Percentiles rank a stretch among this genome's conserved stretches.
Evolutionary conservation across 176 grass and related monocot genomes (phyloP).

Genomic region (Triticum timopheevii): DNA sequence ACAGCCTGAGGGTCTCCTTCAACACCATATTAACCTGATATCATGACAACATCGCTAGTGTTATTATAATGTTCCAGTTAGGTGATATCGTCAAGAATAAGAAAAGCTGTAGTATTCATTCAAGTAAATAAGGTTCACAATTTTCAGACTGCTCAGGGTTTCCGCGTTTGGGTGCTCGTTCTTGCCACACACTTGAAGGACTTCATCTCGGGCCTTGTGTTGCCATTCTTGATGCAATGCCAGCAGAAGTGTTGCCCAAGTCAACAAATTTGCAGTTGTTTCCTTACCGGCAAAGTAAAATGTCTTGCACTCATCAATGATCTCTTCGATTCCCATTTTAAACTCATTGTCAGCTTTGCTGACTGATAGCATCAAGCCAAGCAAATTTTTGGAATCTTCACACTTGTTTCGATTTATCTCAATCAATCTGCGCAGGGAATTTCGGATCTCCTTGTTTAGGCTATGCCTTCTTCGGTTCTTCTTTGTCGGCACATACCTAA

Average conservation of each 20-base stretch:
- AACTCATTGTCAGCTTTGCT: slow-evolving; percentile 45
- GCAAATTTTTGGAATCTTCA: slow-evolving; percentile 67
- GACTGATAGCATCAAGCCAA: slow-evolving; percentile 72
- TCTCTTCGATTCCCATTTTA: slow-evolving; percentile 79
- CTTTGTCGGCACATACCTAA: slow-evolving; percentile 79
- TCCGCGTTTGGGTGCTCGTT: slow-evolving; percentile 35
- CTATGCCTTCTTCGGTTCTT: slow-evolving; percentile 57
- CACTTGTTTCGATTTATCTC: slow-evolving; percentile 57
- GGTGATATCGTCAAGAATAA: background rate
- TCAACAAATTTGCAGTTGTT: slow-evolving; percentile 75
- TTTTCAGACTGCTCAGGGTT: slow-evolving; percentile 61
- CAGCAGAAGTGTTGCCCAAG: slow-evolving; percentile 76
- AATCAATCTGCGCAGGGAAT: slow-evolving; percentile 55
- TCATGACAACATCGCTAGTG: background rate
- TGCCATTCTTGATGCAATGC: slow-evolving; percentile 80
- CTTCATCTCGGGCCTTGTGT: slow-evolving; percentile 57
- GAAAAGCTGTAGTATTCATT: background rate
- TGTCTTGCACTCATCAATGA: slow-evolving; percentile 84
- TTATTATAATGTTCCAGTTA: background rate
- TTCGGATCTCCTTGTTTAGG: slow-evolving; percentile 57
- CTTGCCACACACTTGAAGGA: slow-evolving; percentile 51
- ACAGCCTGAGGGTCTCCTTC: slow-evolving; percentile 87
- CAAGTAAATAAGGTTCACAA: slow-evolving; percentile 37
- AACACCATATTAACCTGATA: slow-evolving; percentile 66
- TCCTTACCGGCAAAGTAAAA: slow-evolving; percentile 86